Evolutionary conservation across 345 rosid species (phyloP), one percentile per base, ranked within the genome.

Genomic region (Sonneratia caseolaris): DNA sequence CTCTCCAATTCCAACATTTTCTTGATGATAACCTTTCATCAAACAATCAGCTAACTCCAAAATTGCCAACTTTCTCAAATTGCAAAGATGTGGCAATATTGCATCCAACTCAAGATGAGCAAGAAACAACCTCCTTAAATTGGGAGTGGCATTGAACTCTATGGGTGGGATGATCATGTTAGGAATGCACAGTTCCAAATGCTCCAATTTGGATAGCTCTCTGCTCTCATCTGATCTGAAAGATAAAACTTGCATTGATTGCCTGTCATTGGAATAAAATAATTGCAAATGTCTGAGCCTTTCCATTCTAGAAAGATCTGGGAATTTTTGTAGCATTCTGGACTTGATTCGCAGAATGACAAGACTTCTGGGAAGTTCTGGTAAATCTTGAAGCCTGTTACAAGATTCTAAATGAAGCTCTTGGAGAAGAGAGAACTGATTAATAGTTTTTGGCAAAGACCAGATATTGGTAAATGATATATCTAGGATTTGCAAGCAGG

Each of bases 391-490:
- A 22, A 68, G 56, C 4, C 16, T 18, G 12, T 67, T 10, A 38
- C 48, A 67, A 18, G 51, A 67, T 19, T 67, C 70, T 43, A 67
- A 67, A 67, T 43, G 49, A 40, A 68, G 71, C 18, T 21, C 32
- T 40, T 68, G 27, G 7, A 68, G 56, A 8, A 21, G 36, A 13
- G 18, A 45, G 6, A 68, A 56, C n/a, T 68, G 3, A 24, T 45
- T 22, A 24, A 68, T 68, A 4, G 55, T 40, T 0, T 37, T 22
- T 68, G 71, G 71, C 36, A 67, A 9, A 32, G 42, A 37, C 1
- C n/a, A 15, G 22, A 67, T 67, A 67, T 24, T n/a, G 21, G 48
- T 37, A 43, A 21, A 37, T 22, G 48, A 67, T 38, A 67, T 10
- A 22, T 37, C 51, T 43, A 67, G 51, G 15, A 67, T 19, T 67